Conservation (phyloP, 1,284 basidiomycete genomes). For the Ustilago cynodontis region DNA sequence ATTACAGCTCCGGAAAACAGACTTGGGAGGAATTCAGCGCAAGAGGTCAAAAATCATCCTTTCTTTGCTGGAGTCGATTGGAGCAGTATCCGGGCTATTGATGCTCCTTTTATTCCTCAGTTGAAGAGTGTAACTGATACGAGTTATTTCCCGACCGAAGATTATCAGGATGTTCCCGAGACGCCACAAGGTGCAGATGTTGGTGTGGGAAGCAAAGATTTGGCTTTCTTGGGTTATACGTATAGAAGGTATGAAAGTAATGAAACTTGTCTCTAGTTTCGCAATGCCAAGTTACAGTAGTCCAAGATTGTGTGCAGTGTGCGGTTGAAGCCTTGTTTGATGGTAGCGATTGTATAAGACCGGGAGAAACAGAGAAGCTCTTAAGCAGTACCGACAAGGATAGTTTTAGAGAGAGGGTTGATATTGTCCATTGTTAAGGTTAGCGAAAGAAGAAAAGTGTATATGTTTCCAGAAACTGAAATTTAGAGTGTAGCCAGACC, state of each 20-base stretch:
- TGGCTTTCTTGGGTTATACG: slow-evolving; percentile 68
- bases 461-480: too few relatives aligned
- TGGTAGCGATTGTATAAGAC: too few relatives aligned
- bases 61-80: slow-evolving; percentile 98
- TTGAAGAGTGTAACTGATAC: slow-evolving; percentile 88
- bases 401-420: neutral
- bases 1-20: slow-evolving; percentile 86
- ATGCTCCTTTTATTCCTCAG: slow-evolving; percentile 94
- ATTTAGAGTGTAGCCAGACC: neutral
- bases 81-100: slow-evolving; percentile 88
- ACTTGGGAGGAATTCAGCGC: slow-evolving; percentile 76
- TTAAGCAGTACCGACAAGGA: too few relatives aligned
- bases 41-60: slow-evolving; percentile 91
- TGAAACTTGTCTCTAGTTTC: slow-evolving; percentile 49
- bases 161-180: slow-evolving; percentile 84
- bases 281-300: too few relatives aligned
- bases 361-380: too few relatives aligned
- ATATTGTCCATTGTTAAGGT: neutral
- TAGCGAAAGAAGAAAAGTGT: neutral
- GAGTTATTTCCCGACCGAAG: slow-evolving; percentile 96
- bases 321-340: too few relatives aligned
- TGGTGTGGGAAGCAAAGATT: slow-evolving; percentile 64
- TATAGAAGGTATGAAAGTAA: slow-evolving; percentile 67
- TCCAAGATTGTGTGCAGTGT: too few relatives aligned
- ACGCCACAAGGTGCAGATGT: slow-evolving; percentile 69